A percentile compares a stretch with the other conserved stretches of the same genome.
phyloP scores from a whole-genome alignment of 768 basidiomycete genomes.

The Paxillus rubicundulus region DNA sequence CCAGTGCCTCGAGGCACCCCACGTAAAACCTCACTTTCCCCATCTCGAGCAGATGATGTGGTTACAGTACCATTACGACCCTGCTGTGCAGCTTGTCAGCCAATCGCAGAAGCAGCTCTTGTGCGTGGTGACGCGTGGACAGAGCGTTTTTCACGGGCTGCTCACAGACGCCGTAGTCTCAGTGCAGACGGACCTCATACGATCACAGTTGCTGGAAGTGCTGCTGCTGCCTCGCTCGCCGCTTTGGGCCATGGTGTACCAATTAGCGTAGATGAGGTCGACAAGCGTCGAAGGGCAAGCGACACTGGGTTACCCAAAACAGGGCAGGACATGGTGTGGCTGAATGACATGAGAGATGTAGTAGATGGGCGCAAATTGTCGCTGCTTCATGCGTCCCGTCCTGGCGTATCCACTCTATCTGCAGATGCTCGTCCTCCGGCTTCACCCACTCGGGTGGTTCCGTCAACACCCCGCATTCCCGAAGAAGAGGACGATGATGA shows the following conservation, averaged over 20 bases:
- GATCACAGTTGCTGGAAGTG: conserved; percentile 29
- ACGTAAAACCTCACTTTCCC: conserved; percentile 27
- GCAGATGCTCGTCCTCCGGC: background rate
- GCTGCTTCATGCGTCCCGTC: background rate
- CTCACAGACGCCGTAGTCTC: conserved; percentile 52
- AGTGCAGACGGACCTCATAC: conserved; percentile 35
- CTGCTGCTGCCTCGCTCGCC: conserved; percentile 25
- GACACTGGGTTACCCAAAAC: conserved; percentile 24
- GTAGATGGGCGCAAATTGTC: background rate
- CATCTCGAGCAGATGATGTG: conserved; percentile 39
- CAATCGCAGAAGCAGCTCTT: conserved; percentile 54
- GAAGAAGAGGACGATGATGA: conserved; percentile 47
- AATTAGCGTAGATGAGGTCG: conserved; percentile 63
- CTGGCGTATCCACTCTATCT: background rate
- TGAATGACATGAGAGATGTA: background rate
- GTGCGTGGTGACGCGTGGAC: conserved; percentile 57
- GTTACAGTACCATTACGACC: conserved; percentile 66
- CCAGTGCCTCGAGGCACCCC: conserved; percentile 15
- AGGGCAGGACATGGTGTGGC: conserved; percentile 2
- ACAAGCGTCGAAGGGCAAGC: conserved; percentile 51
- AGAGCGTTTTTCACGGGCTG: conserved; percentile 62
- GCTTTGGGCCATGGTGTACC: conserved; percentile 28
- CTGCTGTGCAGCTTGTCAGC: conserved; percentile 66
- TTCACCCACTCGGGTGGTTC: conserved; percentile 13
- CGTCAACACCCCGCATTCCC: conserved; percentile 26